A percentile compares a stretch with the other conserved stretches of the same genome.
phyloP scores from a whole-genome alignment of 768 basidiomycete genomes.

The Wakefieldia striispora region DNA sequence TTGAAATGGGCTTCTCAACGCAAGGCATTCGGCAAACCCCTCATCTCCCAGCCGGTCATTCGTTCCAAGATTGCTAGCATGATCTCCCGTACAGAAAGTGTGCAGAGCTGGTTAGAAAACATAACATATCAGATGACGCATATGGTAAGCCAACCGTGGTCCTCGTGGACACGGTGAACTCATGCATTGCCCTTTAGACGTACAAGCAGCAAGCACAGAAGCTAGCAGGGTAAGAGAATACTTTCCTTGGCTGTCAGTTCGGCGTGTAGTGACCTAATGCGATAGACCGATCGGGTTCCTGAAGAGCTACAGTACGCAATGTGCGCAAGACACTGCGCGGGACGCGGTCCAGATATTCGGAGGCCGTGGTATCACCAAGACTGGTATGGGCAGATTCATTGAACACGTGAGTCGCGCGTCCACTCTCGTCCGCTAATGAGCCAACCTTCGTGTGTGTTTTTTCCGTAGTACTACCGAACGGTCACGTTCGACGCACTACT shows the following conservation, averaged over 20 bases:
- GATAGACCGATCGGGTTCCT: conserved; percentile 68
- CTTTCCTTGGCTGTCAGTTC: background rate
- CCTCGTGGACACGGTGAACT: background rate
- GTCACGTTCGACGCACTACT: conserved; percentile 48
- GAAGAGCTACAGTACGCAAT: conserved; percentile 75
- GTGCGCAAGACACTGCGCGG: conserved; percentile 74
- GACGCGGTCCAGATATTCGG: conserved; percentile 83
- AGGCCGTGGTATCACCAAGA: conserved; percentile 79
- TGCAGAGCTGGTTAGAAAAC: conserved; percentile 85
- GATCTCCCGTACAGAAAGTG: conserved; percentile 81
- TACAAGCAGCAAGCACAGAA: conserved; percentile 73
- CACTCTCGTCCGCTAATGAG: background rate
- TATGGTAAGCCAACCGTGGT: conserved; percentile 46
- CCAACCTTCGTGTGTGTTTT: conserved; percentile 15
- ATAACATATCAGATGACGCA: conserved; percentile 86
- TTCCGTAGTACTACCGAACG: conserved; percentile 30
- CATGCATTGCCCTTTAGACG: conserved; percentile 33
- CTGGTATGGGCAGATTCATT: conserved; percentile 62
- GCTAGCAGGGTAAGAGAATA: conserved; percentile 60
- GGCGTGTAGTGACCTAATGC: background rate
- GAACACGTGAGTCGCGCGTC: conserved; percentile 45
- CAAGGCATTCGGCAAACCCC: conserved; percentile 87
- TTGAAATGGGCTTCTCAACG: conserved; percentile 89
- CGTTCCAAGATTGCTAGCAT: conserved; percentile 84
- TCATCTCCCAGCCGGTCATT: conserved; percentile 83